Base-by-base conservation (phyloP, 2,329 filamentous ascomycete genomes). In the Pseudopyricularia cyperi region DNA sequence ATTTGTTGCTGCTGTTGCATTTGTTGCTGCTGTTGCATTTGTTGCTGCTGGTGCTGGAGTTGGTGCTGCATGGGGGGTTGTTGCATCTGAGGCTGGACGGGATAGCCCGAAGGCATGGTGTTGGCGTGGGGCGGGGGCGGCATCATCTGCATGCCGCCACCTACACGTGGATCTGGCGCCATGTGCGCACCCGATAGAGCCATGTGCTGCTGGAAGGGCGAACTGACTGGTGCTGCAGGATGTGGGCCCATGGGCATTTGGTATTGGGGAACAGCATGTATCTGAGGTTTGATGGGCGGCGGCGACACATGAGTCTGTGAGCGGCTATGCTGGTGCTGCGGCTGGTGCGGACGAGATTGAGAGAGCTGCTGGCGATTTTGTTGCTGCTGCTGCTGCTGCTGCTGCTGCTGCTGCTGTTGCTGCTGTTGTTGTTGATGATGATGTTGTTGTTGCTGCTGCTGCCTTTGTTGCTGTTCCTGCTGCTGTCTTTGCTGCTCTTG, bases 361-460 rank as follows among this genome's bases (percentile, higher is more conserved):
- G 42, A 30, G n/a, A 11, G 37, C 11, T 35, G 50, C 15, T 44
- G 37, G 6, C 35, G 47, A 11, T 50, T 15, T 9, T 51, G 34
- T 17, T 42, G 22, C 19, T 53, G 51, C 46, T 46, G 52, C 49
- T 52, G 58, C 8, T 48, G 55, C 9, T 57, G 60, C 28, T 62
- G 65, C 30, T 64, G 65, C 33, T 58, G 62, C 15, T 64, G 37
- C 11, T 35, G 50, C 8, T 44, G 37, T 15, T 49, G 47, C 11
- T 50, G 28, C 6, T 51, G 50, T 26, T 42, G 22, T 24, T 53
- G 51, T 47, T 46, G 52, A 48, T 52, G 58, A 8, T 48, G 55
- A 7, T 57, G 60, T 28, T 62, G 65, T 30, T 64, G 65, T 33
- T 58, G 62, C n/a, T 64, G 63, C 52, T 62, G 64, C 46, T 58